These are phyloP conservation scores for Hyparrhenia diplandra DNA, from an alignment of 176 grass and related monocot genomes.

Conservation along the genomic window DNA sequence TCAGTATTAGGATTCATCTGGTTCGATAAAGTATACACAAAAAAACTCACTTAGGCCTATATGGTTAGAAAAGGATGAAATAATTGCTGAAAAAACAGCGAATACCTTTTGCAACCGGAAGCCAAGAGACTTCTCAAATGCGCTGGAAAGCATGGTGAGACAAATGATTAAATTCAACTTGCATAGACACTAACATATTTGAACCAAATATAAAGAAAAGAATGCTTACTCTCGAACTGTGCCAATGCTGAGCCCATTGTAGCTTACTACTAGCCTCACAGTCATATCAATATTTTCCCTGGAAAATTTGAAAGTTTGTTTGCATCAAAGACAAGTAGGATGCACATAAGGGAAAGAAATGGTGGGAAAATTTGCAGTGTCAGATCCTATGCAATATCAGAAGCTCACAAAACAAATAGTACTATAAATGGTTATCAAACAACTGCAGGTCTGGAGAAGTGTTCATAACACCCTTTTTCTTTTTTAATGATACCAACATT, in stretches of 20 bases:
- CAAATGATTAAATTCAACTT: conserved; percentile 19
- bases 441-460: no score
- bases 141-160: conserved; percentile 39
- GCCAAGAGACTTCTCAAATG: conserved; percentile 77
- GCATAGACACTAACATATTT: neutral
- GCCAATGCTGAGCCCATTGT: conserved; percentile 78
- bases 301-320: conserved; percentile 6
- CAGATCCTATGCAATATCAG: no score
- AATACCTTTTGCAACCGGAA: conserved; percentile 71
- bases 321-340: no score
- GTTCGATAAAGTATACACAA: neutral
- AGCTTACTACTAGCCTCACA: conserved; percentile 84
- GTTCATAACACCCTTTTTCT: no score
- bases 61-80: neutral
- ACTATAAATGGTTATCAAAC: no score
- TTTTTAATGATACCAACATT: neutral
- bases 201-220: conserved; percentile 1
- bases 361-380: no score
- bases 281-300: conserved; percentile 99
- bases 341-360: no score
- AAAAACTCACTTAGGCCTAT: neutral
- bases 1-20: conserved; percentile 92
- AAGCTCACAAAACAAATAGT: no score
- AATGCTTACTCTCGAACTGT: conserved; percentile 80
- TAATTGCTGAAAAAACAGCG: conserved; percentile 18